Conservation (phyloP, 345 rosid genomes). For the Tarenaya hassleriana region DNA sequence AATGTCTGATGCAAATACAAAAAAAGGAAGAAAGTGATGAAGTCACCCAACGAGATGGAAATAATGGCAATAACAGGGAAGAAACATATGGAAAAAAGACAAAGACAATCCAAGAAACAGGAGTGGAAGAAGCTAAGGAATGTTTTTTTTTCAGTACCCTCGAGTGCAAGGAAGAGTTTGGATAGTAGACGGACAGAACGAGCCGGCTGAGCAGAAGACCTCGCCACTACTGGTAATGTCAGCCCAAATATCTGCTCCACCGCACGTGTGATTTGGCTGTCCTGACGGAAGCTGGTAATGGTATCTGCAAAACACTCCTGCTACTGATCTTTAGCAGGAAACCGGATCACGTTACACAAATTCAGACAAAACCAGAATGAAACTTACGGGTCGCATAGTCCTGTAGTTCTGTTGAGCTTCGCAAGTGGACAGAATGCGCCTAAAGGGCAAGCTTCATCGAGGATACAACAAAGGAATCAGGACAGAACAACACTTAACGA, state of each 20-base stretch:
- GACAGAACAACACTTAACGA: too few relatives aligned
- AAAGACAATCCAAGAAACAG: slow-evolving; percentile 16
- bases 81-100: slow-evolving; percentile 4
- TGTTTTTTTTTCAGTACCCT: slow-evolving; percentile 59
- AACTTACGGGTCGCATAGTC: slow-evolving; percentile 95
- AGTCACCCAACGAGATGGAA: too few relatives aligned
- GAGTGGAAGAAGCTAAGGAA: slow-evolving; percentile 8
- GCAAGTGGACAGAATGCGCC: slow-evolving; percentile 88
- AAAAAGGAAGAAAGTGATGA: slow-evolving; percentile 7
- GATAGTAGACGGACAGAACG: slow-evolving; percentile 78
- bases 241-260: slow-evolving; percentile 95
- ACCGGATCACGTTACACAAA: slow-evolving; percentile 7
- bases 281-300: slow-evolving; percentile 81
- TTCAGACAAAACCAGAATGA: not conserved
- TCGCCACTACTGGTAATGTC: slow-evolving; percentile 68
- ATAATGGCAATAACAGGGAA: slow-evolving; percentile 6
- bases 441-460: slow-evolving; percentile 77
- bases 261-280: slow-evolving; percentile 69
- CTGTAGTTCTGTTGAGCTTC: slow-evolving; percentile 60
- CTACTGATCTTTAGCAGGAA: slow-evolving; percentile 36
- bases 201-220: slow-evolving; percentile 88
- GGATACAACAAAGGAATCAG: too few relatives aligned
- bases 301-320: slow-evolving; percentile 64
- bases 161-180: slow-evolving; percentile 66
- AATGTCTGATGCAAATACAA: slow-evolving; percentile 50